Evolutionary conservation across 352 stramenopile species (phyloP).

Genomic region (Phytopythium mirpurense): DNA sequence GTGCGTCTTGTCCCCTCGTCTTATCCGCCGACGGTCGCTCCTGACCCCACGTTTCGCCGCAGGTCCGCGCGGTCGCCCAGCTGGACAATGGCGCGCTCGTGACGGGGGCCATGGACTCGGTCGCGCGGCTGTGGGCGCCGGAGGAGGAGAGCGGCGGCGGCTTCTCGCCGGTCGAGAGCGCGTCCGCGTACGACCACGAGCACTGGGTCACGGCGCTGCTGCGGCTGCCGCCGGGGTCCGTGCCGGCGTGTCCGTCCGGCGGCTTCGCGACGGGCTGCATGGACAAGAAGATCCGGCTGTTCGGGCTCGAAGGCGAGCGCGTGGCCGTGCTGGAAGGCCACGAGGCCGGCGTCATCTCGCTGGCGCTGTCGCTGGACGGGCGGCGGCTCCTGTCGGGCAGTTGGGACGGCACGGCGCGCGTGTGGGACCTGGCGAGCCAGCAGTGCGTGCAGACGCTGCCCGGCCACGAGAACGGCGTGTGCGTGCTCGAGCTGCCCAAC

Average conservation of each 20-base stretch:
- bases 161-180: conserved; percentile 43
- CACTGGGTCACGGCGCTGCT: conserved; percentile 77
- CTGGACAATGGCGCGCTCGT: conserved; percentile 47
- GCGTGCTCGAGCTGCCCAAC: conserved; percentile 59
- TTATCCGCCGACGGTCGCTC: too few species aligned
- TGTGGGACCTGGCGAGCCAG: conserved; percentile 56
- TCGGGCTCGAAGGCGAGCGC: conserved; percentile 36
- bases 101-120: conserved; percentile 78
- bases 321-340: conserved; percentile 46
- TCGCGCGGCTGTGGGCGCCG: conserved; percentile 42
- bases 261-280: conserved; percentile 77
- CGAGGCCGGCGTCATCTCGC: conserved; percentile 73
- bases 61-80: conserved; percentile 61
- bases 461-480: conserved; percentile 81
- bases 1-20: conserved; percentile 38
- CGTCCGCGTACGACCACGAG: conserved; percentile 68
- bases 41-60: not conserved
- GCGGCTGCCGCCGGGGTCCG: conserved; percentile 15
- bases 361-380: conserved; percentile 32
- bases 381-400: conserved; percentile 65
- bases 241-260: conserved; percentile 7
- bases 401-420: conserved; percentile 75
- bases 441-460: conserved; percentile 53
- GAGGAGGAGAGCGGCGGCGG: conserved; percentile 22
- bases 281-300: conserved; percentile 77